Evolutionary conservation across 2,329 filamentous ascomycete species (phyloP), one percentile per base, ranked within the genome.

Genomic region (Epichloe sibirici): DNA sequence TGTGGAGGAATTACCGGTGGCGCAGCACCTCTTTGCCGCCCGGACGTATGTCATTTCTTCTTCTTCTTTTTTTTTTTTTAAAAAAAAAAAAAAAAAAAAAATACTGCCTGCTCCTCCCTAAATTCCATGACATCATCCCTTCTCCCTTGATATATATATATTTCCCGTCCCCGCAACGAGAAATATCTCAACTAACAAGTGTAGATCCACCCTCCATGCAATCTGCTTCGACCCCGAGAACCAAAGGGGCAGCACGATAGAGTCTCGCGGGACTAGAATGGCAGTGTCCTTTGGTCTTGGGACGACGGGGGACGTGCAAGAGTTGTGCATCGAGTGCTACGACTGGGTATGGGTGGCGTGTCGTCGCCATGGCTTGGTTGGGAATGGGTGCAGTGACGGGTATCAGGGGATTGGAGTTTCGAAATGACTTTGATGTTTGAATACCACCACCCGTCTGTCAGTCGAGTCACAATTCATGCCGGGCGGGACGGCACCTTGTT

Each of bases 211-310:
- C 40, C 0, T 61, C 58, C 1, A 57, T 53, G 35, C 46, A 56
- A 59, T 71, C 9, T 65, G 62, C 31, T 34, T 60, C 0, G 69
- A 71, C 45, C 62, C 60, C 5, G 51, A 57, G 5, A 66, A 70
- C 45, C 55, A 53, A 0, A 23, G 49, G 0, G 59, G 52, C 7
- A 71, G 62, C 2, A 69, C 60, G 2, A 1, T 3, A 63, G 0
- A 46, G 31, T 2, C 55, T 69, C 9, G 9, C 17, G 1, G 42
- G 48, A 5, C 59, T 72, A 45, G 63, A 68, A 49, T 64, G 61
- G 56, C 15, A 54, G 3, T 28, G 25, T 12, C 23, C 55, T 21
- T 55, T 66, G 45, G 62, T 68, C 15, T 53, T 49, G 5, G 65
- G 64, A 17, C 51, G 38, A 12, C 13, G 35, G 2, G 2, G 25